Percentiles rank a stretch among this genome's conserved stretches.
Conservation (phyloP, 257 asterid genomes). For the Capsicum pubescens region DNA sequence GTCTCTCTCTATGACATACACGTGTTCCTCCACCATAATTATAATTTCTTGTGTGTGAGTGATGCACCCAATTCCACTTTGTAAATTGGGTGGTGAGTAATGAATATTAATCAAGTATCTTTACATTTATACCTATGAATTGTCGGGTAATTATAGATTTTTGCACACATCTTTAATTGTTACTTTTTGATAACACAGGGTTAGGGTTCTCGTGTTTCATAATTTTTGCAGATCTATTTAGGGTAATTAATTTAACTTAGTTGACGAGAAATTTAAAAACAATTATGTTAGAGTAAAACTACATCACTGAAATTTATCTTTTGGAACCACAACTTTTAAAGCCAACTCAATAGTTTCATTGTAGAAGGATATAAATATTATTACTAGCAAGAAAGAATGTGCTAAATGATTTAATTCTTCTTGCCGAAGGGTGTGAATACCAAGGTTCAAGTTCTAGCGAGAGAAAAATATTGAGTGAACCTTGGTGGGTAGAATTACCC, state of each 20-base stretch:
- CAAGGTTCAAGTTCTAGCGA: background rate
- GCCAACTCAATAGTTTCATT: background rate
- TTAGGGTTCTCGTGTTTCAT: background rate
- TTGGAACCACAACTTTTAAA: background rate
- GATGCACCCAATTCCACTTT: background rate
- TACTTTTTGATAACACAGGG: background rate
- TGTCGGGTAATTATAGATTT: background rate
- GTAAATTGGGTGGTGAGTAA: background rate
- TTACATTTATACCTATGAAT: background rate
- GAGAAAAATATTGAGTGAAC: background rate
- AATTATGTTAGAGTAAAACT: background rate
- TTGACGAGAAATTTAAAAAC: background rate
- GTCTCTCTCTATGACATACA: too few species aligned
- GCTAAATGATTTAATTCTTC: background rate
- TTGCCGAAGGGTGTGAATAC: background rate
- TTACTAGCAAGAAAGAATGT: background rate
- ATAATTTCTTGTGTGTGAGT: too few species aligned
- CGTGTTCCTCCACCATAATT: too few species aligned
- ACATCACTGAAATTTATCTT: background rate
- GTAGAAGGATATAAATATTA: background rate
- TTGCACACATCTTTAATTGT: background rate
- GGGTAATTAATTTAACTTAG: background rate
- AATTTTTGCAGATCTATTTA: background rate
- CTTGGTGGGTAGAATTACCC: background rate
- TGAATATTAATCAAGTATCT: background rate